Conservation (phyloP, 2,329 filamentous ascomycete species). For the Cladosporium sphaerospermum region DNA sequence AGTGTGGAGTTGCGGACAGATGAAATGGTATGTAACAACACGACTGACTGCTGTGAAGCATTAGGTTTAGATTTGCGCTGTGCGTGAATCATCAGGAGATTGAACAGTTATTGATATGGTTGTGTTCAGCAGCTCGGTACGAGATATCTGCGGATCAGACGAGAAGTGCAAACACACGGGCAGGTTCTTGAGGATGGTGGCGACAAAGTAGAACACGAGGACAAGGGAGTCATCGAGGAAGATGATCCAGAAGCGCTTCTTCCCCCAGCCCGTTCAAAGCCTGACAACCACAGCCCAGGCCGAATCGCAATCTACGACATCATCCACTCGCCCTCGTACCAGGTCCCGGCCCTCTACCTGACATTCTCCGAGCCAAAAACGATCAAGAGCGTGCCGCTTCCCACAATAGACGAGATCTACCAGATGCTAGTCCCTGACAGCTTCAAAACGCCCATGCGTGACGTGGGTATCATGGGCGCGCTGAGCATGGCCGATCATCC, state of each 20-base stretch:
- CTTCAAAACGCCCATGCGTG: conserved; percentile 29
- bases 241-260: conserved; percentile 2
- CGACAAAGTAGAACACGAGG: background rate
- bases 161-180: background rate
- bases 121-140: background rate
- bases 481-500: conserved; percentile 62
- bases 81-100: background rate
- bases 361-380: conserved; percentile 20
- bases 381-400: background rate
- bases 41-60: background rate
- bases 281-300: background rate
- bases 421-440: conserved; percentile 30
- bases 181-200: background rate
- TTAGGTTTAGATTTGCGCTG: background rate
- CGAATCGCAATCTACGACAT: conserved; percentile 32
- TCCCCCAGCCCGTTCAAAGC: no score
- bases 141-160: conserved; percentile 2
- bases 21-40: background rate
- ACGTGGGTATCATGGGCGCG: conserved; percentile 30
- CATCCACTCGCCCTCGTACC: conserved; percentile 38
- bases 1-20: conserved; percentile 1
- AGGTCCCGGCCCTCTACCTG: conserved; percentile 42
- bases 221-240: background rate
- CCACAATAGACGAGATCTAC: conserved; percentile 30
- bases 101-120: no score